A percentile compares a stretch with the other conserved stretches of the same genome.
Conservation (phyloP, 1,284 basidiomycete species). For the Waitea zeae region DNA sequence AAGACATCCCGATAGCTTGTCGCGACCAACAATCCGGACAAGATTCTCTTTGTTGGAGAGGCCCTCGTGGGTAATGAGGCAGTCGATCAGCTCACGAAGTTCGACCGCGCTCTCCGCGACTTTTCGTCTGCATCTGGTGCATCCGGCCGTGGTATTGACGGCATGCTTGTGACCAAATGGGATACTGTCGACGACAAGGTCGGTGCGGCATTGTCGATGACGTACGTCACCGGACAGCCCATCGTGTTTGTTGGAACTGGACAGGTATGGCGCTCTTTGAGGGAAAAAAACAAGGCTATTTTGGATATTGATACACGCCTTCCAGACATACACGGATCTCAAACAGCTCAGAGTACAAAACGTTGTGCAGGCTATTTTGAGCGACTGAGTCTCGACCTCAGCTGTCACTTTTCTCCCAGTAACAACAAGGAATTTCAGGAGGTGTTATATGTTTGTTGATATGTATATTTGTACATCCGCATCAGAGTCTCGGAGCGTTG, state of each 20-base stretch:
- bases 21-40: constrained; percentile 83
- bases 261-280: constrained; percentile 39
- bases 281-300: constrained; percentile 2
- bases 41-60: constrained; percentile 92
- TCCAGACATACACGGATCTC: constrained; percentile 85
- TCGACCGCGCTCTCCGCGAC: constrained; percentile 80
- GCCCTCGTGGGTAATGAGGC: constrained; percentile 94
- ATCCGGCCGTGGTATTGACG: constrained; percentile 79
- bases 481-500: too few relatives aligned
- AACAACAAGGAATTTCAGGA: too few relatives aligned
- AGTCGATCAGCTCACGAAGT: constrained; percentile 88
- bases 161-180: constrained; percentile 95
- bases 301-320: background rate
- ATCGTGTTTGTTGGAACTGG: constrained; percentile 95
- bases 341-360: constrained; percentile 80
- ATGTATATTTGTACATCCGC: too few relatives aligned
- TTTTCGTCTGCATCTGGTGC: constrained; percentile 55
- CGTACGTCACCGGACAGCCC: constrained; percentile 91
- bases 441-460: too few relatives aligned
- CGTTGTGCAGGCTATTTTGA: constrained; percentile 81
- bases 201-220: constrained; percentile 92
- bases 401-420: too few relatives aligned
- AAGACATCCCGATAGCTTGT: too few relatives aligned
- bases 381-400: too few relatives aligned
- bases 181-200: constrained; percentile 95